Percentiles rank a stretch among this genome's conserved stretches.
phyloP scores from a whole-genome alignment of 495 filamentous ascomycete species.

The Hyaloscypha variabilis region DNA sequence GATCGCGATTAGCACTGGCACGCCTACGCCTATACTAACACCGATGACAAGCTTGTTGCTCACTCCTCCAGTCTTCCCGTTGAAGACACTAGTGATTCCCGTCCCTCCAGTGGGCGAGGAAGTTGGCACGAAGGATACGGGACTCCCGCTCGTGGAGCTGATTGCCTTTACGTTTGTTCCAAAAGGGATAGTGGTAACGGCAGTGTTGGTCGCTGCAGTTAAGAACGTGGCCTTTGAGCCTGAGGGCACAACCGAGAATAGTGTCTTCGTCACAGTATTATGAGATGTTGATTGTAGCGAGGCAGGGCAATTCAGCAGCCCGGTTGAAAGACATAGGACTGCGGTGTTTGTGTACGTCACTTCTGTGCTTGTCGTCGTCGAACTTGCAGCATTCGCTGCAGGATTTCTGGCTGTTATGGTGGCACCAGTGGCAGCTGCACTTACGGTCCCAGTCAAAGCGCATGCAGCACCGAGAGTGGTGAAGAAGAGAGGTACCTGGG shows the following conservation, averaged over 20 bases:
- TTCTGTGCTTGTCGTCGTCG: slow-evolving; percentile 40
- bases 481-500: slow-evolving; percentile 53
- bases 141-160: slow-evolving; percentile 39
- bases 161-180: slow-evolving; percentile 40
- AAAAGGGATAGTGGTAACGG: slow-evolving; percentile 40
- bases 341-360: slow-evolving; percentile 41
- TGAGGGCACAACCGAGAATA: slow-evolving; percentile 40
- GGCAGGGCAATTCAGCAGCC: slow-evolving; percentile 48
- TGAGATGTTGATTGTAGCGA: slow-evolving; percentile 45
- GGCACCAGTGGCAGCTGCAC: slow-evolving; percentile 33
- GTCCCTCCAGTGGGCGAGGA: slow-evolving; percentile 21
- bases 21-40: slow-evolving; percentile 44
- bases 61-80: slow-evolving; percentile 28
- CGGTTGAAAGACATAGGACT: slow-evolving; percentile 40
- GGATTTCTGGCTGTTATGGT: slow-evolving; percentile 13
- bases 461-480: slow-evolving; percentile 52
- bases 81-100: background rate
- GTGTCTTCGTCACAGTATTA: slow-evolving; percentile 35
- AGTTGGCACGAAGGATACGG: slow-evolving; percentile 35
- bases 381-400: background rate
- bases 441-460: slow-evolving; percentile 30
- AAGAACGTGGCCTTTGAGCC: slow-evolving; percentile 39
- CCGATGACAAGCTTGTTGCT: slow-evolving; percentile 46
- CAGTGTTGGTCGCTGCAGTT: slow-evolving; percentile 34
- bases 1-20: slow-evolving; percentile 40